A percentile compares a stretch with the other conserved stretches of the same genome.
Conservation (phyloP, 2,329 filamentous ascomycete species). For the Didymellaceae sp. region DNA sequence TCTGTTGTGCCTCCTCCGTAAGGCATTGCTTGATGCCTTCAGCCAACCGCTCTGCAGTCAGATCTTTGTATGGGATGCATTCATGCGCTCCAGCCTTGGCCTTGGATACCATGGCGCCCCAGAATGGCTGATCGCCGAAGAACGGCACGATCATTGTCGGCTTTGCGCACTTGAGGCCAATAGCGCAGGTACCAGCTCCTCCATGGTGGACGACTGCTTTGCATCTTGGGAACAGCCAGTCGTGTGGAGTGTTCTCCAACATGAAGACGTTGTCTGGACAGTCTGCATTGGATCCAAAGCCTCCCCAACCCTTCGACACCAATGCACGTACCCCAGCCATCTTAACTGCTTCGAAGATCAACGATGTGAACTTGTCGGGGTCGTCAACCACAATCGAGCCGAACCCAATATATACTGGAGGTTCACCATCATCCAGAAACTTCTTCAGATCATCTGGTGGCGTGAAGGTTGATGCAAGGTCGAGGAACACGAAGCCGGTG, state of each 20-base stretch:
- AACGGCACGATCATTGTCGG: constrained; percentile 81
- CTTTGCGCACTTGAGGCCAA: constrained; percentile 72
- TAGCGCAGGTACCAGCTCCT: constrained; percentile 79
- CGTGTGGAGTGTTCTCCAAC: constrained; percentile 76
- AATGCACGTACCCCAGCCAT: constrained; percentile 72
- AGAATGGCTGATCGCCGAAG: constrained; percentile 81
- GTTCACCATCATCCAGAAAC: constrained; percentile 51
- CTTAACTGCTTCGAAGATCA: constrained; percentile 74
- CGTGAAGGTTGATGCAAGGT: constrained; percentile 67
- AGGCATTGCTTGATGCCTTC: constrained; percentile 75
- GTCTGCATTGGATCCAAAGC: constrained; percentile 63
- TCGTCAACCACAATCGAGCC: constrained; percentile 79
- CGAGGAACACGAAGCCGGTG: constrained; percentile 79
- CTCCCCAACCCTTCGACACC: constrained; percentile 79
- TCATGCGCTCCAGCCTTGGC: constrained; percentile 69
- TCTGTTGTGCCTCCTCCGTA: constrained; percentile 64
- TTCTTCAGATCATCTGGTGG: constrained; percentile 62
- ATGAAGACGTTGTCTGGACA: constrained; percentile 68
- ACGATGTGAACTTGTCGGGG: constrained; percentile 69
- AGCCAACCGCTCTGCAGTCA: constrained; percentile 68
- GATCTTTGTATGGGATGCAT: constrained; percentile 69
- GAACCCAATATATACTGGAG: constrained; percentile 77
- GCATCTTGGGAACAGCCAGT: constrained; percentile 76
- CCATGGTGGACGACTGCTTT: constrained; percentile 75
- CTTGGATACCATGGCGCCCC: constrained; percentile 72